Base-by-base conservation (phyloP, 2,329 filamentous ascomycete genomes). In the Aspergillus sp. region DNA sequence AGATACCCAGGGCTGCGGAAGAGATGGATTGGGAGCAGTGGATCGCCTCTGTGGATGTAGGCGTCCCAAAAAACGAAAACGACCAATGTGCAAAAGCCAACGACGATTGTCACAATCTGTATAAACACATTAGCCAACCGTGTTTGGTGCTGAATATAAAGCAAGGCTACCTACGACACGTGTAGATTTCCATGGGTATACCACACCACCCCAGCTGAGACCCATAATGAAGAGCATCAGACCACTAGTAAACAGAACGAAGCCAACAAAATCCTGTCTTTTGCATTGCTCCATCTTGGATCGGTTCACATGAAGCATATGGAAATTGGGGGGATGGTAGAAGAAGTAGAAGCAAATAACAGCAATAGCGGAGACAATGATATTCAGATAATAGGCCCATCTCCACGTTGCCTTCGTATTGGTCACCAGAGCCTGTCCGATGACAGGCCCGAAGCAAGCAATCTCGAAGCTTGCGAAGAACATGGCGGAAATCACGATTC, bases 371-470 rank as follows among this genome's bases (percentile, higher is more conserved):
- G 67, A 71, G 50, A 76, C 65, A 48, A 79, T 76, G 57, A 76
- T 75, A 51, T 73, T 74, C 3, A 81, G 58, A 57, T 77, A 80
- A 61, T 77, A 82, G 50, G 66, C 73, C 76, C 77, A 79, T 38
- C 79, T 69, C 78, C 79, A 82, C 16, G 67, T 64, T 3, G 69
- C 60, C 3, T 57, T 61, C 1, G 77, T 79, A 45, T 76, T 68
- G 20, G 68, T 51, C 50, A 77, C 73, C 35, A 80, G 69, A 3
- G 67, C 63, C n/a, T 73, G 67, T 2, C 77, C 77, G 49, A 81
- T 76, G 41, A 79, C 64, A 16, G 76, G 76, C 0, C 77, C 79
- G 30, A 62, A 60, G 17, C 49, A 60, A 20, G 50, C 61, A 46
- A 59, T 60, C n/a, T 65, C 68, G 50, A 70, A 60, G 13, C 63